Conservation (phyloP, 352 stramenopile species). For the Phytophthora capsici region DNA sequence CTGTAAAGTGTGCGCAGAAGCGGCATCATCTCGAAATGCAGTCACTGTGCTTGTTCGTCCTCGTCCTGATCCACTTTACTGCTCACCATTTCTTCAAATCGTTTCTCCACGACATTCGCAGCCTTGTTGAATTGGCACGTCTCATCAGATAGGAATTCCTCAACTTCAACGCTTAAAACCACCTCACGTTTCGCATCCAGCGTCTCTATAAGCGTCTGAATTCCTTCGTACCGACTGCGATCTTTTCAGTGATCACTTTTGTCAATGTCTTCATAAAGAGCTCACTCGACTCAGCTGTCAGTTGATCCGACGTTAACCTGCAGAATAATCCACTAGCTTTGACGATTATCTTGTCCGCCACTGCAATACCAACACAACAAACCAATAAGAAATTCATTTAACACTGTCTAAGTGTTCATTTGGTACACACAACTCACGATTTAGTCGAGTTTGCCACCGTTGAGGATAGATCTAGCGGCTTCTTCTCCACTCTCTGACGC, state of each 20-base stretch:
- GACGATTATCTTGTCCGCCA: conserved; percentile 74
- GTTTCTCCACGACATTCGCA: conserved; percentile 61
- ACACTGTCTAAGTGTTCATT: too few species aligned
- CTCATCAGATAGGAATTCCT: conserved; percentile 73
- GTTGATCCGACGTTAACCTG: conserved; percentile 51
- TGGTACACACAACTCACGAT: conserved; percentile 50
- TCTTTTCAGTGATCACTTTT: conserved; percentile 54
- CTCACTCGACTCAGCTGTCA: conserved; percentile 41
- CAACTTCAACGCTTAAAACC: conserved; percentile 22
- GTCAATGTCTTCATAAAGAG: conserved; percentile 59
- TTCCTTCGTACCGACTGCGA: conserved; percentile 46
- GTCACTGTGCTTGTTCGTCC: conserved; percentile 8
- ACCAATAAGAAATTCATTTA: too few species aligned
- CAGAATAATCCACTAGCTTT: conserved; percentile 70
- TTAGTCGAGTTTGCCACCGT: conserved; percentile 70
- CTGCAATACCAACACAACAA: conserved; percentile 30
- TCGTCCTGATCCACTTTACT: conserved; percentile 12
- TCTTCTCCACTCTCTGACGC: conserved; percentile 33
- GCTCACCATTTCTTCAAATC: conserved; percentile 47
- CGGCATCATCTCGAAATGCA: conserved; percentile 61
- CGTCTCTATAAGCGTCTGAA: conserved; percentile 50
- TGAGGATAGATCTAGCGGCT: conserved; percentile 45
- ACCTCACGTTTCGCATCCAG: conserved; percentile 47
- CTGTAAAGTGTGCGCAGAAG: conserved; percentile 65
- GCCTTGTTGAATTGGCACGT: conserved; percentile 82